Conservation (phyloP, 2,329 filamentous ascomycete genomes). For the Fusarium sulawesiense region DNA sequence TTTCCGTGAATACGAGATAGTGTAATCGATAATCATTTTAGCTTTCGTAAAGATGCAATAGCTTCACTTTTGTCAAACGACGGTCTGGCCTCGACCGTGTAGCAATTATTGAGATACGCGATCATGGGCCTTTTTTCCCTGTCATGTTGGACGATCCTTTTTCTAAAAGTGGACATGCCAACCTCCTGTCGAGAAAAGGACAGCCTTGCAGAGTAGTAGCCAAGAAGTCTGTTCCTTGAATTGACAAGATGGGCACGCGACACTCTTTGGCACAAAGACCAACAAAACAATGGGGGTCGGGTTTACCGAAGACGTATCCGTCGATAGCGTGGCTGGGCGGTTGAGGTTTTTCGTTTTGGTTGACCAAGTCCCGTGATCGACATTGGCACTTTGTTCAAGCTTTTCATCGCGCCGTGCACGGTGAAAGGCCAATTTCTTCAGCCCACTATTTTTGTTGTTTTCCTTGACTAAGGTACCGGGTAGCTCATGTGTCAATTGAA, state of each 20-base stretch:
- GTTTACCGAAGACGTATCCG: conserved; percentile 10
- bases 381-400: conserved; percentile 3
- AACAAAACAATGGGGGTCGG: conserved; percentile 10
- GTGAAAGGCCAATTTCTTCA: background rate
- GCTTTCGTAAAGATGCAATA: conserved; percentile 4
- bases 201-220: background rate
- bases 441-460: background rate
- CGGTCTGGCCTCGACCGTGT: background rate
- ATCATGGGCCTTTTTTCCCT: conserved; percentile 8
- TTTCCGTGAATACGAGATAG: conserved; percentile 24
- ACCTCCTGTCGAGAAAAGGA: background rate
- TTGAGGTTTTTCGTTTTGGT: background rate
- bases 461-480: background rate
- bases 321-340: background rate
- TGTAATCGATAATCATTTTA: background rate
- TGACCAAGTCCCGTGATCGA: background rate
- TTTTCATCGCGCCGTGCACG: background rate
- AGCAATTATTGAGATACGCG: conserved; percentile 13
- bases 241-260: conserved; percentile 30
- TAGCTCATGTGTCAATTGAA: background rate
- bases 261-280: conserved; percentile 5
- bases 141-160: conserved; percentile 16
- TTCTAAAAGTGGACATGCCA: conserved; percentile 6
- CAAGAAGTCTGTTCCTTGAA: conserved; percentile 8
- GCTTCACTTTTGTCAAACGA: background rate